phyloP scores from a whole-genome alignment of 2,329 filamentous ascomycete genomes.

The Neofusicoccum laricinum region DNA sequence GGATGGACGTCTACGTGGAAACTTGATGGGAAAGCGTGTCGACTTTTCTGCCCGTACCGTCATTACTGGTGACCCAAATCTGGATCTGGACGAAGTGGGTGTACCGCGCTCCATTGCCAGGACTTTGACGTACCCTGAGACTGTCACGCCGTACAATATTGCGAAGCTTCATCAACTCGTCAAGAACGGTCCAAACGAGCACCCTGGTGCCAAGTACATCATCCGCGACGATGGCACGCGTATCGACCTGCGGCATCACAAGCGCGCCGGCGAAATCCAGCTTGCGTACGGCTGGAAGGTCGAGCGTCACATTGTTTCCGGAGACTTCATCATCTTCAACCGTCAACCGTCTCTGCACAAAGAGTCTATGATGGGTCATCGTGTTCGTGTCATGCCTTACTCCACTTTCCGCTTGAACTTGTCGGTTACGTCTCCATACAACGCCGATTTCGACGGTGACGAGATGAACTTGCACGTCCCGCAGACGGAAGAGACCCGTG shows the following conservation, averaged over 20 bases:
- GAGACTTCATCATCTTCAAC: slow-evolving; percentile 99
- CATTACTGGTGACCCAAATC: slow-evolving; percentile 96
- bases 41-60: slow-evolving; percentile 99
- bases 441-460: slow-evolving; percentile 99
- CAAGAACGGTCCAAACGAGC: slow-evolving; percentile 88
- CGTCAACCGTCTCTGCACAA: slow-evolving; percentile 99
- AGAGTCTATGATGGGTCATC: slow-evolving; percentile 99
- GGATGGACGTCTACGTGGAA: slow-evolving; percentile 94
- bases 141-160: slow-evolving; percentile 97
- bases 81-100: slow-evolving; percentile 95
- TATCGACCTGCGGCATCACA: slow-evolving; percentile 92
- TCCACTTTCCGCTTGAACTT: slow-evolving; percentile 97
- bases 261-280: slow-evolving; percentile 78
- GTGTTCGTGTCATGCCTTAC: slow-evolving; percentile 96
- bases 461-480: slow-evolving; percentile 99
- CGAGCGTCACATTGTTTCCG: slow-evolving; percentile 91
- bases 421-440: slow-evolving; percentile 97
- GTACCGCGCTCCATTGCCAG: slow-evolving; percentile 91
- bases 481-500: slow-evolving; percentile 93
- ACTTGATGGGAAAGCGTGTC: slow-evolving; percentile 99
- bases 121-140: slow-evolving; percentile 93
- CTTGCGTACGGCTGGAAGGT: slow-evolving; percentile 98
- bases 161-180: slow-evolving; percentile 85
- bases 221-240: slow-evolving; percentile 90
- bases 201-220: slow-evolving; percentile 95